A percentile compares a stretch with the other conserved stretches of the same genome.
These are phyloP conservation scores for Nitzschia palea DNA, from an alignment of 108 stramenopile genomes.

Conservation along the genomic window DNA sequence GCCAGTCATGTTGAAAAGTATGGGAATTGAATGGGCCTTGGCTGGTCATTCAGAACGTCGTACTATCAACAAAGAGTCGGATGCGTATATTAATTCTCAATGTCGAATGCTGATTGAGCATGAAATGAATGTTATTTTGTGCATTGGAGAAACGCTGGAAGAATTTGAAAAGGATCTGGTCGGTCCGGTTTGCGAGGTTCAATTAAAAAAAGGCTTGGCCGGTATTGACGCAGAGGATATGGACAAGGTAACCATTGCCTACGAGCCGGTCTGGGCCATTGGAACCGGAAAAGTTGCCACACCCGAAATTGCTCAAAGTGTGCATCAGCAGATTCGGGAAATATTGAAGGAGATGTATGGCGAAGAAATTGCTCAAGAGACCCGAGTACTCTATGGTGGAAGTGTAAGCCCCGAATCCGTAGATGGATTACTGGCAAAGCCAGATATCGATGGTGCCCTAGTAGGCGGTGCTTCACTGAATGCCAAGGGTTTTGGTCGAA, in stretches of 20 bases:
- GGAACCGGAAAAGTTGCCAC: constrained; percentile 88
- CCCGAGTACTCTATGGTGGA: constrained; percentile 93
- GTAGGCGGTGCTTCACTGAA: constrained; percentile 95
- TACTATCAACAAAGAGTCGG: constrained; percentile 86
- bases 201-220: constrained; percentile 83
- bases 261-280: constrained; percentile 98
- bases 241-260: constrained; percentile 93
- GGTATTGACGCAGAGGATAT: constrained; percentile 75
- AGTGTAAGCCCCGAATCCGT: constrained; percentile 91
- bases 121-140: constrained; percentile 93
- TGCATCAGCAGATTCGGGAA: constrained; percentile 79
- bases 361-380: constrained; percentile 65
- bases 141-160: constrained; percentile 94
- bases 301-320: constrained; percentile 79
- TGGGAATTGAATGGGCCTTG: constrained; percentile 91
- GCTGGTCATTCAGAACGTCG: constrained; percentile 98
- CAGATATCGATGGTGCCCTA: constrained; percentile 96
- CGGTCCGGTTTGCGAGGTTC: constrained; percentile 84
- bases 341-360: constrained; percentile 83
- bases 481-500: constrained; percentile 86
- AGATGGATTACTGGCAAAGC: constrained; percentile 88
- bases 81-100: constrained; percentile 91
- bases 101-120: constrained; percentile 81
- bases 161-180: constrained; percentile 93
- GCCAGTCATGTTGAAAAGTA: constrained; percentile 81